Evolutionary conservation across 2,329 filamentous ascomycete genomes (phyloP), one percentile per base, ranked within the genome.

Genomic region (Colletotrichum spinosum): DNA sequence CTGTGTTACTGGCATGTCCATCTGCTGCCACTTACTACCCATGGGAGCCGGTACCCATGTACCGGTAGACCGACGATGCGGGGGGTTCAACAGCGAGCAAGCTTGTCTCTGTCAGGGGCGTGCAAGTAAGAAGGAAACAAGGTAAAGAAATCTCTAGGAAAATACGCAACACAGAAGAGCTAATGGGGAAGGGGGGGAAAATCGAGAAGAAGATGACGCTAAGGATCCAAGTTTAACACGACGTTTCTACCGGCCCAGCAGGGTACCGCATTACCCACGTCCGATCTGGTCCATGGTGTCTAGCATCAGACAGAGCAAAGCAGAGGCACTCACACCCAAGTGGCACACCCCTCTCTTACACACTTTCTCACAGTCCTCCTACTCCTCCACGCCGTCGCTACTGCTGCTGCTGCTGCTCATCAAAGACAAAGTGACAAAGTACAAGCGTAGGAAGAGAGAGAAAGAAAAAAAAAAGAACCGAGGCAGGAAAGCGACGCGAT

Each of bases 401-500:
- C 62, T 46, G 62, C 52, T 46, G 57, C 57, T 17, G 51, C 53
- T 55, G 58, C 62, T 57, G 51, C 48, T 60, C 59, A 62, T 65
- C 64, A 67, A 60, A 68, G 57, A 72, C 71, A 68, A 63, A 11
- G 60, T 67, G 68, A 52, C 52, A 67, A 55, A 54, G 55, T 61
- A 50, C 60, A 49, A 65, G 35, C 25, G 25, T 25, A 5, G 25
- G 25, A 25, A 25, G 25, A 25, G 25, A 25, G 25, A 25, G 25
- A 25, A 5, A 25, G 25, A 25, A 25, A 50, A 63, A 53, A 68
- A 65, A 67, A 68, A 65, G 68, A 64, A 68, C 70, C 54, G 48
- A 55, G 46, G 58, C 64, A 67, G 56, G 25, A 59, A 68, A 66
- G 65, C 37, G 38, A 67, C 49, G 55, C 41, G 45, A 54, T 65